phyloP scores from a whole-genome alignment of 257 asterid species.

The Orobanche coerulescens region DNA sequence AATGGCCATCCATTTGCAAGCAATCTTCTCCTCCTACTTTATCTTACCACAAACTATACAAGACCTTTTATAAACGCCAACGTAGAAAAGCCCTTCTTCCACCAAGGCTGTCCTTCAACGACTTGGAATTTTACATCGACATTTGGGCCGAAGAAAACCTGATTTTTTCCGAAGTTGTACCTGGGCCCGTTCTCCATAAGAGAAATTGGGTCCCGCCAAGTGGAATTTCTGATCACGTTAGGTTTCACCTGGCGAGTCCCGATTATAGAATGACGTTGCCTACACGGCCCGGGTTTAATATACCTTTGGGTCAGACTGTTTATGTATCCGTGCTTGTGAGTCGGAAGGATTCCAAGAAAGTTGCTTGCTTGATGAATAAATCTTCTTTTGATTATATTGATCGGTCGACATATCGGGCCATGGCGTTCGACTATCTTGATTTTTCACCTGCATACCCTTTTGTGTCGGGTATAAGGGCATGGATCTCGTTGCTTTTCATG shows the following conservation, averaged over 20 bases:
- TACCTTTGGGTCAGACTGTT: constrained; percentile 66
- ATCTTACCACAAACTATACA: constrained; percentile 57
- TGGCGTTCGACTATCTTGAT: constrained; percentile 88
- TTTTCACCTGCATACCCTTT: constrained; percentile 82
- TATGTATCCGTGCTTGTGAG: constrained; percentile 75
- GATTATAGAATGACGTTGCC: constrained; percentile 93
- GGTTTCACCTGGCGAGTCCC: constrained; percentile 61
- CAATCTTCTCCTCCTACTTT: constrained; percentile 51
- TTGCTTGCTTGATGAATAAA: constrained; percentile 70
- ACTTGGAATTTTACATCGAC: constrained; percentile 86
- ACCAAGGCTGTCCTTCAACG: constrained; percentile 72
- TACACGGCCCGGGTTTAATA: constrained; percentile 61
- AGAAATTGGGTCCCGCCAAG: constrained; percentile 61
- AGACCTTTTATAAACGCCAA: constrained; percentile 53
- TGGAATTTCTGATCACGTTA: constrained; percentile 67
- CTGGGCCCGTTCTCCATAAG: constrained; percentile 66
- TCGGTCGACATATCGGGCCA: constrained; percentile 73
- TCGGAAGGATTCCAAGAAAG: constrained; percentile 65
- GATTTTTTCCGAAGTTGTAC: constrained; percentile 74
- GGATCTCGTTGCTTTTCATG: constrained; percentile 94
- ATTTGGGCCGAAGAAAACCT: constrained; percentile 74
- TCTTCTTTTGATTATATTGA: constrained; percentile 86
- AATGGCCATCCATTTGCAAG: constrained; percentile 92
- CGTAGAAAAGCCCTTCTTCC: constrained; percentile 49
- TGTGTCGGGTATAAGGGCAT: constrained; percentile 82